Percentiles rank a stretch among this genome's conserved stretches.
Evolutionary conservation across 371 early-diverging fungal species (phyloP).

Genomic region (Gilbertella persicaria): DNA sequence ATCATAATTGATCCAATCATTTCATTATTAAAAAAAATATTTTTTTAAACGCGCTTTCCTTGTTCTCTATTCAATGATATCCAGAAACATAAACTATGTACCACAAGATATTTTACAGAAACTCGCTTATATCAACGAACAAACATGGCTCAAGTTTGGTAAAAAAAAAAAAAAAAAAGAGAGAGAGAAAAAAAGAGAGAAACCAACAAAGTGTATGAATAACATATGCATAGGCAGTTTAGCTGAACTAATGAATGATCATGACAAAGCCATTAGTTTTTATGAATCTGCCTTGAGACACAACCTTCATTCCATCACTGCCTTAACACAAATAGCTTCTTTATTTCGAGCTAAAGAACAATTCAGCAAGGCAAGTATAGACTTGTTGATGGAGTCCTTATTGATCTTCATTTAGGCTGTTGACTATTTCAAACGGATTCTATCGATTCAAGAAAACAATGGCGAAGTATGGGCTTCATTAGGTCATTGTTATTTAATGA

Average conservation of each 20-base stretch:
- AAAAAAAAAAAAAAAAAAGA: conserved; percentile 10
- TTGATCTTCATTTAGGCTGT: no score
- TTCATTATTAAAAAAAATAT: neutral
- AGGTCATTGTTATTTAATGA: conserved; percentile 94
- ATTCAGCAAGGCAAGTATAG: conserved; percentile 27
- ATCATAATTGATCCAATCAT: no score
- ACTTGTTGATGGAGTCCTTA: no score
- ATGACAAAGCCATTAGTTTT: conserved; percentile 78
- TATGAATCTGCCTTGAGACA: conserved; percentile 88
- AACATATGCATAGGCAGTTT: conserved; percentile 49
- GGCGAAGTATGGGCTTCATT: conserved; percentile 93
- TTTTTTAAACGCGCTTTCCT: no score
- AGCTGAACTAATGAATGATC: conserved; percentile 76
- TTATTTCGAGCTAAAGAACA: conserved; percentile 71
- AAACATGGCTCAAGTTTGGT: conserved; percentile 77
- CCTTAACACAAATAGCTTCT: conserved; percentile 74
- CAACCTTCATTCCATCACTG: conserved; percentile 85
- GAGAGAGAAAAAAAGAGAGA: no score
- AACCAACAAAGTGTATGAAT: neutral
- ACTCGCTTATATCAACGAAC: conserved; percentile 66
- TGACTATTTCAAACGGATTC: conserved; percentile 71
- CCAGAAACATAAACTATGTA: neutral
- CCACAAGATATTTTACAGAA: conserved; percentile 52
- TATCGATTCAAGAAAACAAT: conserved; percentile 75
- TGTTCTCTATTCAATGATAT: no score